Evolutionary conservation across 1,284 basidiomycete genomes (phyloP).

Genomic region (Volvariella surrecta): DNA sequence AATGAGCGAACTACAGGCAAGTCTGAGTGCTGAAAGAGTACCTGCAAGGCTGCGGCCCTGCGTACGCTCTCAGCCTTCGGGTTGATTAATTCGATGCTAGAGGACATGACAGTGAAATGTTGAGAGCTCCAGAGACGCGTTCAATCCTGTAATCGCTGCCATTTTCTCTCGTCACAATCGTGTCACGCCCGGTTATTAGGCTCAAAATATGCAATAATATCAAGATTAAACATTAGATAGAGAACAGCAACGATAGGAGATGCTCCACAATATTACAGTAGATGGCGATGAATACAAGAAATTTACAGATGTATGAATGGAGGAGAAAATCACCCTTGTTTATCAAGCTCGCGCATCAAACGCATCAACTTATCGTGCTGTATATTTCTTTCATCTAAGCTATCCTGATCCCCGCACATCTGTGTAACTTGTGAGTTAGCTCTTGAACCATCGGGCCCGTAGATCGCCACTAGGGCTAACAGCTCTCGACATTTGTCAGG

Average conservation of each 20-base stretch:
- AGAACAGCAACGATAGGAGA: no score
- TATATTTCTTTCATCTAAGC: no score
- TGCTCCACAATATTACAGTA: no score
- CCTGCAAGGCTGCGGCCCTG: conserved; percentile 89
- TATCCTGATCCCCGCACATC: no score
- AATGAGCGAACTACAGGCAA: conserved; percentile 7
- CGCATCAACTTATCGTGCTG: no score
- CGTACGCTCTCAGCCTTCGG: conserved; percentile 94
- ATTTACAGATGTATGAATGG: no score
- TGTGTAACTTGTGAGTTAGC: no score
- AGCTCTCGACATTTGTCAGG: background rate
- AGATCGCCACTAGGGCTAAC: background rate
- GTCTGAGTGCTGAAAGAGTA: conserved; percentile 24
- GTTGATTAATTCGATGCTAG: conserved; percentile 88
- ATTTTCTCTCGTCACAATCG: conserved; percentile 4
- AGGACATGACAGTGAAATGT: conserved; percentile 44
- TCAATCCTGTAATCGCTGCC: conserved; percentile 4
- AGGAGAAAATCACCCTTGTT: no score
- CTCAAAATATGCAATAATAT: background rate
- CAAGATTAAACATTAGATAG: no score
- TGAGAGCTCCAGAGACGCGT: conserved; percentile 3
- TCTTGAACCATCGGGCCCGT: background rate
- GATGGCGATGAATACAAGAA: no score
- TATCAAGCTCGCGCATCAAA: no score
- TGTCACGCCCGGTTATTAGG: background rate